These are phyloP conservation scores for Pleomassaria siparia DNA, from an alignment of 2,329 filamentous ascomycete genomes.

Conservation along the genomic window DNA sequence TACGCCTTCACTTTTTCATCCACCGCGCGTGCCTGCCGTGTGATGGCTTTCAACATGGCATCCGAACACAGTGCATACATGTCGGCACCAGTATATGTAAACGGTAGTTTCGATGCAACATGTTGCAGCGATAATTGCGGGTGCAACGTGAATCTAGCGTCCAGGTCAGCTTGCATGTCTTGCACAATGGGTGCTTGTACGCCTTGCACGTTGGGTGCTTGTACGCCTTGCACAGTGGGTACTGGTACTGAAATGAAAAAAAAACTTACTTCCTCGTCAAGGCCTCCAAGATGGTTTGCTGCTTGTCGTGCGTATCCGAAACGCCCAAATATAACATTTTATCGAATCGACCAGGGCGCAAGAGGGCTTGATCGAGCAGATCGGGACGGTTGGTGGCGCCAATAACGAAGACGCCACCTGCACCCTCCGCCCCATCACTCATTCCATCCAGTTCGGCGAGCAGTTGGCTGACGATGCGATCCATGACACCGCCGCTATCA, in stretches of 20 bases:
- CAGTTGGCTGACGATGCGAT: conserved; percentile 92
- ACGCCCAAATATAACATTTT: conserved; percentile 98
- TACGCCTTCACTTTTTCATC: conserved; percentile 78
- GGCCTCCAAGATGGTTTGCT: conserved; percentile 90
- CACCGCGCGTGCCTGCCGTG: conserved; percentile 79
- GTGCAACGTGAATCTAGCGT: conserved; percentile 74
- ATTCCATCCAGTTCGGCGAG: conserved; percentile 96
- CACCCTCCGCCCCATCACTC: conserved; percentile 81
- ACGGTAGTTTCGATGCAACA: conserved; percentile 77
- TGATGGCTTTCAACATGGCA: conserved; percentile 98
- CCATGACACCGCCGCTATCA: conserved; percentile 97
- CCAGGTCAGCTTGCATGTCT: conserved; percentile 6
- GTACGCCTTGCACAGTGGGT: too few species aligned
- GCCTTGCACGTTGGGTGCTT: too few species aligned
- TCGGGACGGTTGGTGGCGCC: conserved; percentile 95
- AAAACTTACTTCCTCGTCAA: conserved; percentile 84
- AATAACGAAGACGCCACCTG: conserved; percentile 90
- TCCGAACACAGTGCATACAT: conserved; percentile 97
- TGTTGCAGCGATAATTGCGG: conserved; percentile 73
- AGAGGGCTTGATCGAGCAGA: conserved; percentile 82
- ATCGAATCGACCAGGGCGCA: conserved; percentile 90
- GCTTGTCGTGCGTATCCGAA: conserved; percentile 94
- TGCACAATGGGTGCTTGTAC: too few species aligned
- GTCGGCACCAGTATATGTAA: conserved; percentile 96
- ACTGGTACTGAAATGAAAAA: not conserved